Evolutionary conservation across 2,329 filamentous ascomycete genomes (phyloP).

Genomic region (Calonectria montana): DNA sequence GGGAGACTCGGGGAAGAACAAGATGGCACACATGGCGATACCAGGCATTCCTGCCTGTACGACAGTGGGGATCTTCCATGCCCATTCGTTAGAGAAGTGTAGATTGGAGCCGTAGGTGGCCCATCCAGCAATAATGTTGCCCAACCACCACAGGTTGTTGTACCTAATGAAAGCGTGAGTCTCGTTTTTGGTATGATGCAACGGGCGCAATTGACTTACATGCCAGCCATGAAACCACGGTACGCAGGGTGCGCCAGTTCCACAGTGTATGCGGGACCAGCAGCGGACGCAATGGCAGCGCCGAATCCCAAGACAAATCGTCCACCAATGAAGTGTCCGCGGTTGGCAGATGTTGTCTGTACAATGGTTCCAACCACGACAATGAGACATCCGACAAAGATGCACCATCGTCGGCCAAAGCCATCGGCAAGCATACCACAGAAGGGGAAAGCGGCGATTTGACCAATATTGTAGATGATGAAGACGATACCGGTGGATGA

Average conservation of each 20-base stretch:
- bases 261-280: constrained; percentile 70
- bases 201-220: constrained; percentile 43
- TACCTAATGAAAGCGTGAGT: neutral
- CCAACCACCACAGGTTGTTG: constrained; percentile 25
- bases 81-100: constrained; percentile 25
- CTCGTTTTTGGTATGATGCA: neutral
- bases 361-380: constrained; percentile 52
- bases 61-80: constrained; percentile 14
- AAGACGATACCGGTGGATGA: constrained; percentile 46
- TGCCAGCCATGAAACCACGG: constrained; percentile 69
- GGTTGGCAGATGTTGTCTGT: constrained; percentile 48
- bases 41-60: neutral
- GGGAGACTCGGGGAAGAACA: constrained; percentile 53
- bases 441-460: constrained; percentile 27
- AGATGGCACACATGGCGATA: constrained; percentile 9
- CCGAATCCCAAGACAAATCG: constrained; percentile 67
- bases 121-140: constrained; percentile 46
- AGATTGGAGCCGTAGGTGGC: constrained; percentile 57
- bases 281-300: constrained; percentile 68
- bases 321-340: constrained; percentile 66
- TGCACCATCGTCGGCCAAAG: constrained; percentile 46
- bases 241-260: constrained; percentile 73
- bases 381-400: constrained; percentile 65
- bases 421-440: constrained; percentile 20
- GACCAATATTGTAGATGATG: constrained; percentile 31